Evolutionary conservation across 2,329 filamentous ascomycete genomes (phyloP).

Genomic region (Colletotrichum paranaense): DNA sequence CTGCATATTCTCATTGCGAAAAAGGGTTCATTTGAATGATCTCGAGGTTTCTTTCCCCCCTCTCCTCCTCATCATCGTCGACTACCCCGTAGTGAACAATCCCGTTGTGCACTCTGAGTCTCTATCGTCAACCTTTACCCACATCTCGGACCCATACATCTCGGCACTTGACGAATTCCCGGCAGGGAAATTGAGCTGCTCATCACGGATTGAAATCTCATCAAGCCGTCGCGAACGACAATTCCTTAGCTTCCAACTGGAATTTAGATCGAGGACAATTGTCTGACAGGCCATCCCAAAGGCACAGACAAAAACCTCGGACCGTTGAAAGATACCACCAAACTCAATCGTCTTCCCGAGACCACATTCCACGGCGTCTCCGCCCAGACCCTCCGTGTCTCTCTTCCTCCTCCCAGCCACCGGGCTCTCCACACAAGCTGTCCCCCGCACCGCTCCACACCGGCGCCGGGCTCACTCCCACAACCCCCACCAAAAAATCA

Average conservation of each 20-base stretch:
- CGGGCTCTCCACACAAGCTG: background rate
- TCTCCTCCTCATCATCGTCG: background rate
- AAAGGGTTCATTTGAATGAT: background rate
- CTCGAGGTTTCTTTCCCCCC: background rate
- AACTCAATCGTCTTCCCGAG: background rate
- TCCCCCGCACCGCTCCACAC: background rate
- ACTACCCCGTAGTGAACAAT: background rate
- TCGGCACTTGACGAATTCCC: background rate
- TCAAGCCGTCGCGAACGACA: background rate
- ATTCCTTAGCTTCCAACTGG: background rate
- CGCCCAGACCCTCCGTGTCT: background rate
- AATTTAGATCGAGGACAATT: background rate
- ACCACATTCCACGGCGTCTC: constrained; percentile 24
- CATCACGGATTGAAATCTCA: background rate
- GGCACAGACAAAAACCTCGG: background rate
- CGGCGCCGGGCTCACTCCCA: background rate
- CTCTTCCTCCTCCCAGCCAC: background rate
- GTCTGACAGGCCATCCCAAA: background rate
- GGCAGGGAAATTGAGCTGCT: background rate
- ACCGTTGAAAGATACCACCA: background rate
- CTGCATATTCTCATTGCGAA: background rate
- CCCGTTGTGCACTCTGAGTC: background rate
- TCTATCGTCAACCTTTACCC: background rate
- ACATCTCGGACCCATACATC: background rate
- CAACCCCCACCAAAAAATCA: background rate